phyloP scores from a whole-genome alignment of 2,329 filamentous ascomycete genomes.

The Alternaria sp. region DNA sequence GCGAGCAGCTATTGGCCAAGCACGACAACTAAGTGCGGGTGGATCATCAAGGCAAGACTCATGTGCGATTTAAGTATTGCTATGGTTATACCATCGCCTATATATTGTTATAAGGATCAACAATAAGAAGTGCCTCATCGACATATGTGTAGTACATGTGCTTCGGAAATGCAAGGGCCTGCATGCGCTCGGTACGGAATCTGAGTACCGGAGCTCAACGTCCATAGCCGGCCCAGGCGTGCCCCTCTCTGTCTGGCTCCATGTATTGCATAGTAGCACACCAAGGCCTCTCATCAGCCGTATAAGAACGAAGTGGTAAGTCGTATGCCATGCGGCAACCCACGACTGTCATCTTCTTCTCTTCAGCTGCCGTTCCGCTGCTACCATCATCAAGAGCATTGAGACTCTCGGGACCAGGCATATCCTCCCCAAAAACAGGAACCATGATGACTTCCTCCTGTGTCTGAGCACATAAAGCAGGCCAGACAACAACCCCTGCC shows the following conservation, averaged over 20 bases:
- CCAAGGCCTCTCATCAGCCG: constrained; percentile 73
- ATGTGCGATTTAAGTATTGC: constrained; percentile 10
- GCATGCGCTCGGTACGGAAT: background rate
- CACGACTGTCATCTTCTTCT: constrained; percentile 52
- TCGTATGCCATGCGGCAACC: constrained; percentile 84
- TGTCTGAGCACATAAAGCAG: constrained; percentile 56
- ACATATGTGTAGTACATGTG: background rate
- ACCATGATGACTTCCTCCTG: constrained; percentile 61
- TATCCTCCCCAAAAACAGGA: constrained; percentile 69
- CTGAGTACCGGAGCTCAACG: background rate
- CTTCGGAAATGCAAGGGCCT: background rate
- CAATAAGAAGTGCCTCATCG: background rate
- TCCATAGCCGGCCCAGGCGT: constrained; percentile 46
- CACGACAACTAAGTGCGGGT: constrained; percentile 62
- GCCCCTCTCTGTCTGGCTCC: constrained; percentile 67
- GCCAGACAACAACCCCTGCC: constrained; percentile 84
- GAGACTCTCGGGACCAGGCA: constrained; percentile 48
- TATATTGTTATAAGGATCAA: background rate
- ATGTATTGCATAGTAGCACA: constrained; percentile 67
- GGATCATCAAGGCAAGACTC: background rate
- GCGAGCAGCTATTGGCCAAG: constrained; percentile 73
- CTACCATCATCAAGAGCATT: constrained; percentile 17
- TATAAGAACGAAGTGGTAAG: constrained; percentile 73
- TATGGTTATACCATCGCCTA: constrained; percentile 34
- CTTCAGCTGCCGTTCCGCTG: constrained; percentile 2